Evolutionary conservation across 2,329 filamentous ascomycete species (phyloP).

Genomic region (Lachnellula subtilissima): DNA sequence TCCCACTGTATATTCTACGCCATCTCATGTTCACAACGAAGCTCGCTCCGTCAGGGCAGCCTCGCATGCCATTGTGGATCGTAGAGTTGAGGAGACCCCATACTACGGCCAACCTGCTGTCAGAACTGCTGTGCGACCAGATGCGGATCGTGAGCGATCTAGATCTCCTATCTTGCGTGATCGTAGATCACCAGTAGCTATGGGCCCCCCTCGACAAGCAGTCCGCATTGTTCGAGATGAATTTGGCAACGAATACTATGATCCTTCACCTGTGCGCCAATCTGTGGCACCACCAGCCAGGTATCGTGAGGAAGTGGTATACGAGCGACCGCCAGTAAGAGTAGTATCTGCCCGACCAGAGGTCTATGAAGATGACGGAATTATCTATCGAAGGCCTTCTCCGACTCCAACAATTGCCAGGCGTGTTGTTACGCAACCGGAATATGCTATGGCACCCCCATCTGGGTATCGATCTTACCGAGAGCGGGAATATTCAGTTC

Average conservation of each 20-base stretch:
- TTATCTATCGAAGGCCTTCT: constrained; percentile 45
- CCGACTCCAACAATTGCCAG: constrained; percentile 47
- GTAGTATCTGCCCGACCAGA: constrained; percentile 25
- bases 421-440: constrained; percentile 59
- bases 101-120: constrained; percentile 43
- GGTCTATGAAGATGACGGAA: constrained; percentile 27
- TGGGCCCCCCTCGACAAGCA: constrained; percentile 44
- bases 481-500: constrained; percentile 53
- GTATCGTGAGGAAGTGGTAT: constrained; percentile 53
- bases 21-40: constrained; percentile 22
- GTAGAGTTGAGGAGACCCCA: constrained; percentile 31
- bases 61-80: constrained; percentile 25
- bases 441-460: constrained; percentile 45
- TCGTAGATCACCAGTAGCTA: constrained; percentile 40
- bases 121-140: constrained; percentile 46
- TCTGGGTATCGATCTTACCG: constrained; percentile 46
- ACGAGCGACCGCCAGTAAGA: constrained; percentile 50
- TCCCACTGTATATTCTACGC: constrained; percentile 23
- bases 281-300: constrained; percentile 48
- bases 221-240: constrained; percentile 75
- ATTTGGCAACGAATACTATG: constrained; percentile 75
- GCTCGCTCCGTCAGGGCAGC: constrained; percentile 21
- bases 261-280: constrained; percentile 48
- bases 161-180: constrained; percentile 44
- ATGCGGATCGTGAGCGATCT: constrained; percentile 44